phyloP scores from a whole-genome alignment of 164 flowering plant species.

The Stephania yunnanensis region DNA sequence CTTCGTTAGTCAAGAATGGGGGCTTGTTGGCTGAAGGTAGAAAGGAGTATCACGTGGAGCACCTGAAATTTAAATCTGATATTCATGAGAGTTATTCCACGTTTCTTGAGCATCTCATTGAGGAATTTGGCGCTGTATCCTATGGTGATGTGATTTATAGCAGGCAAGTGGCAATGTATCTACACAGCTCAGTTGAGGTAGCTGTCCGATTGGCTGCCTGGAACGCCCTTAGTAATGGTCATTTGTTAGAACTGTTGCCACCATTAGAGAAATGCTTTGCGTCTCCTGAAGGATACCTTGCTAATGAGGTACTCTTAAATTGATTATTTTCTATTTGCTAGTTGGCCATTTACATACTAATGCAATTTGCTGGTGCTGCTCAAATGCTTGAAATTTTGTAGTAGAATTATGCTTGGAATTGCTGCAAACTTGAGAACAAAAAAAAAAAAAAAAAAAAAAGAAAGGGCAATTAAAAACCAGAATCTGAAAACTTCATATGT shows the following conservation, averaged over 20 bases:
- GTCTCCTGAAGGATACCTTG: constrained; percentile 66
- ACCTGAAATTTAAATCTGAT: constrained; percentile 58
- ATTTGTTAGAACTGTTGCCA: constrained; percentile 81
- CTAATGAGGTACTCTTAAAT: constrained; percentile 54
- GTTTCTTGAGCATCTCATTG: constrained; percentile 71
- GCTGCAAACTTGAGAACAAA: no score
- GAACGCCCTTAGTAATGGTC: constrained; percentile 68
- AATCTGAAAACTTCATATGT: no score
- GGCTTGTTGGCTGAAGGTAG: constrained; percentile 18
- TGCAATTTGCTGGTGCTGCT: no score
- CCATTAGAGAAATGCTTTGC: constrained; percentile 53
- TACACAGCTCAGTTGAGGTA: constrained; percentile 60
- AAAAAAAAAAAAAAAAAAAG: no score
- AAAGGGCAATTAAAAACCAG: no score
- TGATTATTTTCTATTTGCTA: not conserved
- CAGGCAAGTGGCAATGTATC: constrained; percentile 79
- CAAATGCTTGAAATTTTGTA: no score
- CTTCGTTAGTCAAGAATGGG: constrained; percentile 6
- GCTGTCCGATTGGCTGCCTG: constrained; percentile 71
- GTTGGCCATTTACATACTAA: no score
- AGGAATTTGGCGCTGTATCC: constrained; percentile 78
- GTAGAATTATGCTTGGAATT: no score
- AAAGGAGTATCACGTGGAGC: constrained; percentile 19
- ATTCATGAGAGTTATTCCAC: constrained; percentile 75
- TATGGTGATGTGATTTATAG: constrained; percentile 84